Percentiles rank a stretch among this genome's conserved stretches.
These are phyloP conservation scores for Corylus americana DNA, from an alignment of 306 rosid genomes.

Conservation along the genomic window DNA sequence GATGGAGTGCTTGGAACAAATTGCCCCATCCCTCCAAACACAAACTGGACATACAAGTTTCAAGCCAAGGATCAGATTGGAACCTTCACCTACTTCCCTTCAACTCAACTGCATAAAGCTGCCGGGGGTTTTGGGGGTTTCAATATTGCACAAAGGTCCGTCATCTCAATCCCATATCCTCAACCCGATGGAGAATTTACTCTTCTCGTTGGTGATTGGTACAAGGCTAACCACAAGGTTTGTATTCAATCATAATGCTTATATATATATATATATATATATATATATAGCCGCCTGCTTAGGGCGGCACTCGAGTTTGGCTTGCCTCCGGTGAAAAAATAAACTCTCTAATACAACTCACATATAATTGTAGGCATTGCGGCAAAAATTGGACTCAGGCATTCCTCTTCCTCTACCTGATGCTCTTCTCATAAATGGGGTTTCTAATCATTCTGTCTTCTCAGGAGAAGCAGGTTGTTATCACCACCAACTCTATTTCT, in stretches of 20 bases:
- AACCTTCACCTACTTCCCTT: conserved; percentile 68
- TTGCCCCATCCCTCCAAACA: conserved; percentile 80
- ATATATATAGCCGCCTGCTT: too few species aligned
- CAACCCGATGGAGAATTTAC: conserved; percentile 59
- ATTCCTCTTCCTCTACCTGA: conserved; percentile 59
- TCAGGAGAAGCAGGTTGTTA: conserved; percentile 56
- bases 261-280: too few species aligned
- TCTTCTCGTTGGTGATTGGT: conserved; percentile 76
- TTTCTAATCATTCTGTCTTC: conserved; percentile 18
- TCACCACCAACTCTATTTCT: background rate
- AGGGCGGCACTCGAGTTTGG: too few species aligned
- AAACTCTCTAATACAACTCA: background rate
- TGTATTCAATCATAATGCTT: background rate
- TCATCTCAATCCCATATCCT: conserved; percentile 67
- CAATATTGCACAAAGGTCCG: conserved; percentile 61
- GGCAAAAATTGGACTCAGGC: conserved; percentile 54
- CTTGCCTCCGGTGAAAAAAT: too few species aligned
- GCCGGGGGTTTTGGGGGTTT: conserved; percentile 80
- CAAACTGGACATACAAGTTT: conserved; percentile 85
- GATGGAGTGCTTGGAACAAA: conserved; percentile 89
- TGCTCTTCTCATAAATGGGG: conserved; percentile 78
- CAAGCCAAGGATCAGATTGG: conserved; percentile 89
- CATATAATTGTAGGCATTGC: conserved; percentile 42
- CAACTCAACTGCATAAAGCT: conserved; percentile 67
- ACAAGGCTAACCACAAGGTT: conserved; percentile 59